phyloP scores from a whole-genome alignment of 2,329 filamentous ascomycete genomes.

The Cercospora zeina region DNA sequence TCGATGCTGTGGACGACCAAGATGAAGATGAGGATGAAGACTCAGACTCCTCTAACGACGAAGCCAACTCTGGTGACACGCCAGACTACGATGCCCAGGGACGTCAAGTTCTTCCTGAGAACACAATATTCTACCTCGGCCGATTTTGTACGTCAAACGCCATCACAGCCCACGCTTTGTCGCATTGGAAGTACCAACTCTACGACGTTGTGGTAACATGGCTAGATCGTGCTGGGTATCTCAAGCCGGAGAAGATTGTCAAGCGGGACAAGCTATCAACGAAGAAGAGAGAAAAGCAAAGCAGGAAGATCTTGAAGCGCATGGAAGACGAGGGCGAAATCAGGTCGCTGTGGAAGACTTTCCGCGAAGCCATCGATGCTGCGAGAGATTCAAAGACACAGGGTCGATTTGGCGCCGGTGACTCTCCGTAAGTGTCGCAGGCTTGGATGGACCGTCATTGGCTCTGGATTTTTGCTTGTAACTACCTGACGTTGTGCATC shows the following conservation, averaged over 20 bases:
- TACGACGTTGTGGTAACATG: constrained; percentile 68
- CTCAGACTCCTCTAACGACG: constrained; percentile 33
- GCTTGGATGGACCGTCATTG: not conserved
- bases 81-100: constrained; percentile 53
- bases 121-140: constrained; percentile 51
- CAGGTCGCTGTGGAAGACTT: constrained; percentile 63
- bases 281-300: constrained; percentile 60
- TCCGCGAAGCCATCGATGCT: constrained; percentile 61
- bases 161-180: constrained; percentile 63
- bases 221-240: constrained; percentile 60
- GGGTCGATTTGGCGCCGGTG: constrained; percentile 29
- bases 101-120: constrained; percentile 47
- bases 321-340: constrained; percentile 65
- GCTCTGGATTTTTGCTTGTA: not conserved
- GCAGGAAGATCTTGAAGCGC: constrained; percentile 62
- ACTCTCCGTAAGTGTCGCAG: constrained; percentile 5
- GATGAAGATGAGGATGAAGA: constrained; percentile 54
- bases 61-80: constrained; percentile 41
- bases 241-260: constrained; percentile 59
- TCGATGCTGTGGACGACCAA: constrained; percentile 63
- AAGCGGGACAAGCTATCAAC: constrained; percentile 62
- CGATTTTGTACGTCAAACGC: constrained; percentile 10
- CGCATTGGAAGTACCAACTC: constrained; percentile 76
- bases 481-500: not conserved
- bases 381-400: constrained; percentile 54